phyloP scores from a whole-genome alignment of 768 basidiomycete species.

The Collybia sordida region DNA sequence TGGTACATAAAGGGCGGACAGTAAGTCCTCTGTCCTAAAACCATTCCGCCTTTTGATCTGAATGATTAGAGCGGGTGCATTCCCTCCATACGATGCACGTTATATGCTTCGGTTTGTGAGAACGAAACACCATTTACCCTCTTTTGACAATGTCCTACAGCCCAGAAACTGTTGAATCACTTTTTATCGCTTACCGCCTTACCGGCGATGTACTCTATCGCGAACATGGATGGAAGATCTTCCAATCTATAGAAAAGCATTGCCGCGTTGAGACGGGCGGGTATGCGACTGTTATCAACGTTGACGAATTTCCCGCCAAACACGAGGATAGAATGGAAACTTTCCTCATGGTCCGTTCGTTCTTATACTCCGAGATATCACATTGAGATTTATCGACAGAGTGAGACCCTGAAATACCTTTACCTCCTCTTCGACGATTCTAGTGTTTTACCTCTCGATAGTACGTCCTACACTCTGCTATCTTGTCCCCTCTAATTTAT shows the following conservation, averaged over 20 bases:
- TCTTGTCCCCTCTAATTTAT: too few species aligned
- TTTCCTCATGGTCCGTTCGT: slow-evolving; percentile 74
- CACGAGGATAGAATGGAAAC: slow-evolving; percentile 95
- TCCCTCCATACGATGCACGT: slow-evolving; percentile 76
- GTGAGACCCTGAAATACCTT: slow-evolving; percentile 90
- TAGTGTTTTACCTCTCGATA: slow-evolving; percentile 65
- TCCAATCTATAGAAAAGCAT: slow-evolving; percentile 85
- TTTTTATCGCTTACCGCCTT: slow-evolving; percentile 88
- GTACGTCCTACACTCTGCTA: slow-evolving; percentile 62
- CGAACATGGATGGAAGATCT: slow-evolving; percentile 84
- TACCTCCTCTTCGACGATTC: slow-evolving; percentile 83
- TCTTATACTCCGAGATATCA: not conserved
- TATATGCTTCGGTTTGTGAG: slow-evolving; percentile 79
- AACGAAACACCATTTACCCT: not conserved
- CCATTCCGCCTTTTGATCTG: not conserved
- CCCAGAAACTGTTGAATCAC: slow-evolving; percentile 92
- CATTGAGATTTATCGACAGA: slow-evolving; percentile 39
- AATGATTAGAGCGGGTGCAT: slow-evolving; percentile 30
- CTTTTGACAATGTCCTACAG: slow-evolving; percentile 30
- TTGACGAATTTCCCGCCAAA: slow-evolving; percentile 68
- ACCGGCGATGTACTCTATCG: slow-evolving; percentile 85
- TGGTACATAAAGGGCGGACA: slow-evolving; percentile 91
- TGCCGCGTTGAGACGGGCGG: slow-evolving; percentile 79
- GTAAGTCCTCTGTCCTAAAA: slow-evolving; percentile 32
- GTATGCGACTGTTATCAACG: slow-evolving; percentile 83